Base-by-base conservation (phyloP, 768 basidiomycete genomes). In the Hysterangium stoloniferum region DNA sequence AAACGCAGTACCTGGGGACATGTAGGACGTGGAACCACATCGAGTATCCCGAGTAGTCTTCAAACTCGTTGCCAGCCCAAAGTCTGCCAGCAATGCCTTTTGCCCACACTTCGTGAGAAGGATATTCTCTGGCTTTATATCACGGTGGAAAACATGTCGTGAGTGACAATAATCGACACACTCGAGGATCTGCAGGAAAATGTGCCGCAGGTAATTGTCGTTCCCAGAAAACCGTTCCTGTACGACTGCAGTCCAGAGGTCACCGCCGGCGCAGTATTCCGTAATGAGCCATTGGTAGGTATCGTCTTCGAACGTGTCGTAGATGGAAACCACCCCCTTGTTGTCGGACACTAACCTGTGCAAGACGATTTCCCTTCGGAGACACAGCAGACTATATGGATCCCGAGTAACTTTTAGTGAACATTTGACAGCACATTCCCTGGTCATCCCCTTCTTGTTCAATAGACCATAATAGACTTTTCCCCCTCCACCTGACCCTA, bases 21-120 rank as follows among this genome's bases (percentile, higher is more conserved):
- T 94, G 68, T 96, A 95, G 67, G 92, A 96, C n/a, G 93, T 80
- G 59, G 89, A 93, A n/a, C 94, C 94, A 31, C 93, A 96, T 45
- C 89, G 80, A 66, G 93, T 91, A 65, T 98, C 94, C 48, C 77
- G 77, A 59, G 89, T 92, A 49, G 78, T 71, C 61, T 77, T 79
- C 56, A 95, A 91, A 19, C 85, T 86, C 4, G 94, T 96, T 2
- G 94, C 86, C 6, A 98, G 77, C 20, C 95, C 95, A 65, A 54
- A 54, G 35, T 54, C 53, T 20, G 47, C 53, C 27, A 54, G 37
- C 34, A 51, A 17, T 25, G 36, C 35, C 15, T 33, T 54, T 17
- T 19, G 25, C n/a, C 53, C 53, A n/a, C 33, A 31, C 15, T 54
- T 49, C 13, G 61, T 61, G 51, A 67, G 68, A 32, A 75, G 55